Percentiles rank a stretch among this genome's conserved stretches.
phyloP scores from a whole-genome alignment of 2,329 filamentous ascomycete genomes.

The Monilinia aucupariae region DNA sequence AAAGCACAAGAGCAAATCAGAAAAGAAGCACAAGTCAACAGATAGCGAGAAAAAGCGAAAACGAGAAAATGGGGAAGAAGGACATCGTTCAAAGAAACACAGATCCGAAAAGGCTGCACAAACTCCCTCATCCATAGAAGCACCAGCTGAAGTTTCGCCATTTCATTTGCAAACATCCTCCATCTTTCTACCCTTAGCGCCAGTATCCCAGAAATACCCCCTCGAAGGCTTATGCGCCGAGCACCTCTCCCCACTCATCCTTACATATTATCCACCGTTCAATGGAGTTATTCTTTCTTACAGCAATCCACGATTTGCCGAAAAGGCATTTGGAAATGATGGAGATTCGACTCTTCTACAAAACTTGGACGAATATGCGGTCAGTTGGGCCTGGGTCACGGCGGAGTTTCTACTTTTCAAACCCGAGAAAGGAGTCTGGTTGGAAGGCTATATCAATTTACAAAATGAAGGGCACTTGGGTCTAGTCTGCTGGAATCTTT shows the following conservation, averaged over 20 bases:
- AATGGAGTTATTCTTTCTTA: conserved; percentile 72
- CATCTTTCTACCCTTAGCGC: conserved; percentile 71
- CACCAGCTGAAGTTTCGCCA: conserved; percentile 48
- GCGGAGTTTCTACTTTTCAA: conserved; percentile 81
- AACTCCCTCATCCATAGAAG: conserved; percentile 21
- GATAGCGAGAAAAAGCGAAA: conserved; percentile 42
- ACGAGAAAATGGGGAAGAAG: conserved; percentile 38
- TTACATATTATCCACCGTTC: conserved; percentile 69
- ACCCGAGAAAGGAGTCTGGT: conserved; percentile 63
- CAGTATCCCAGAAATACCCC: conserved; percentile 63
- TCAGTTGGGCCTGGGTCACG: conserved; percentile 82
- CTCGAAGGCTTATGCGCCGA: conserved; percentile 67
- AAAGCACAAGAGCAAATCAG: conserved; percentile 32
- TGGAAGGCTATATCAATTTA: conserved; percentile 78
- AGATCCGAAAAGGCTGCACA: conserved; percentile 37
- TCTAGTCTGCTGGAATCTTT: conserved; percentile 82
- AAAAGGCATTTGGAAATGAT: conserved; percentile 48
- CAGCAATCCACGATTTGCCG: conserved; percentile 60
- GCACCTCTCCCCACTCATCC: conserved; percentile 67
- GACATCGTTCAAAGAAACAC: conserved; percentile 42
- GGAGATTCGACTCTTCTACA: conserved; percentile 45
- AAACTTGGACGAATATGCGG: conserved; percentile 74
- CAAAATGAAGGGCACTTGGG: conserved; percentile 87
- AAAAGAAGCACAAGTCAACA: conserved; percentile 36
- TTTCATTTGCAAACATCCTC: conserved; percentile 77